Evolutionary conservation across 2,329 filamentous ascomycete genomes (phyloP), one percentile per base, ranked within the genome.

Genomic region (Ophiostoma australiae): DNA sequence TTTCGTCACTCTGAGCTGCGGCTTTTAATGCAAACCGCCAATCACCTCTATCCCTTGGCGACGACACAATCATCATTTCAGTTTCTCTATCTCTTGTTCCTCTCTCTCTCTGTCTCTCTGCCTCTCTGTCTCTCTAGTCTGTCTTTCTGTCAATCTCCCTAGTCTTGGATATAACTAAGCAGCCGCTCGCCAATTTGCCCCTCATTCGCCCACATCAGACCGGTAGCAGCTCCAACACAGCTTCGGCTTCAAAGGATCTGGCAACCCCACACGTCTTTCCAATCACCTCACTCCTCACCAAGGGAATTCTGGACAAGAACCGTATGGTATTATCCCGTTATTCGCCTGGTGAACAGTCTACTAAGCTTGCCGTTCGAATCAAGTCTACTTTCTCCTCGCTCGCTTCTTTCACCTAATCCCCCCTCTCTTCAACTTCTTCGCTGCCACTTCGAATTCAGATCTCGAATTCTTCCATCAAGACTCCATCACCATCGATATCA

Each of bases 201-300:
- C 63, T 66, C 63, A 66, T 7, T 65, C 58, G 58, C 23, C 63
- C 33, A 66, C 35, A 39, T 35, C 33, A 20, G 13, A 65, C 31
- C 61, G 27, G 5, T n/a, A 65, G 61, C 61, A 63, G 58, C 58
- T 37, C 31, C 61, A 65, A 37, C 61, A 65, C 52, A 58, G 52
- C 52, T 58, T 58, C 23, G n/a, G 61, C 61, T 65, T 66, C 63
- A 41, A 66, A 66, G 63, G 63, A 66, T 39, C 41, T 20, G 20
- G 17, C 33, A 39, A 66, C 63, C 63, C 63, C 63, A 66, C 63
- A 66, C 23, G 33, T 66, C 63, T 65, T 66, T 37, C 37, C 63
- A 66, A 66, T 37, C 61, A 65, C 61, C 61, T 65, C 61, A 65
- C 23, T 11, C n/a, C 23, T 11, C n/a, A 15, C 20, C 15, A 10